Percentiles rank a stretch among this genome's conserved stretches.
Conservation (phyloP, 2,329 filamentous ascomycete species). For the Fusarium humuli region DNA sequence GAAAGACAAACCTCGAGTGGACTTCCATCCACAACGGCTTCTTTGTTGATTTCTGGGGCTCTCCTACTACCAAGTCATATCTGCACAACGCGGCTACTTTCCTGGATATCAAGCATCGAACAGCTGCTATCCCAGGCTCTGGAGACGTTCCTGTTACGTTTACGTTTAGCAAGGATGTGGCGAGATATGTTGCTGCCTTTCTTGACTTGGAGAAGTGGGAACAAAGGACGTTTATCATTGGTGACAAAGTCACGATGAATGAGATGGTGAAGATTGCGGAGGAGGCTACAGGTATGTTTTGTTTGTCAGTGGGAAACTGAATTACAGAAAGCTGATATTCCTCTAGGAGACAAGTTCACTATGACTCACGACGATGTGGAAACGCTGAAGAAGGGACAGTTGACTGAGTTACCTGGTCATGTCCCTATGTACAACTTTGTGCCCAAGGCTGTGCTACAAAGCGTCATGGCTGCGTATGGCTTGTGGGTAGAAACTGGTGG, state of each 20-base stretch:
- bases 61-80: background rate
- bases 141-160: background rate
- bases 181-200: background rate
- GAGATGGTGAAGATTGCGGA: conserved; percentile 1
- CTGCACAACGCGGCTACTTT: background rate
- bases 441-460: conserved; percentile 1
- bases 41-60: conserved; percentile 23
- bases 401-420: conserved; percentile 14
- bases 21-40: conserved; percentile 7
- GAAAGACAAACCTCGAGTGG: conserved; percentile 17
- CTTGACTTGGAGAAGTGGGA: conserved; percentile 10
- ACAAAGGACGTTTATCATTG: conserved; percentile 4
- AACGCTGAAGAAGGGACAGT: conserved; percentile 1
- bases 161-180: conserved; percentile 11
- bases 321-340: rapidly evolving
- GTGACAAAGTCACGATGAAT: conserved; percentile 10
- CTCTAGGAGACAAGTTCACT: background rate
- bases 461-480: background rate
- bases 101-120: background rate
- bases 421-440: background rate
- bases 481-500: background rate
- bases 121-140: conserved; percentile 4
- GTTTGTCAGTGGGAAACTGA: rapidly evolving
- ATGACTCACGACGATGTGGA: conserved; percentile 10
- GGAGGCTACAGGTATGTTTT: conserved; percentile 1